A percentile compares a stretch with the other conserved stretches of the same genome.
Evolutionary conservation across 768 basidiomycete genomes (phyloP).

Genomic region (Auriscalpium vulgare): DNA sequence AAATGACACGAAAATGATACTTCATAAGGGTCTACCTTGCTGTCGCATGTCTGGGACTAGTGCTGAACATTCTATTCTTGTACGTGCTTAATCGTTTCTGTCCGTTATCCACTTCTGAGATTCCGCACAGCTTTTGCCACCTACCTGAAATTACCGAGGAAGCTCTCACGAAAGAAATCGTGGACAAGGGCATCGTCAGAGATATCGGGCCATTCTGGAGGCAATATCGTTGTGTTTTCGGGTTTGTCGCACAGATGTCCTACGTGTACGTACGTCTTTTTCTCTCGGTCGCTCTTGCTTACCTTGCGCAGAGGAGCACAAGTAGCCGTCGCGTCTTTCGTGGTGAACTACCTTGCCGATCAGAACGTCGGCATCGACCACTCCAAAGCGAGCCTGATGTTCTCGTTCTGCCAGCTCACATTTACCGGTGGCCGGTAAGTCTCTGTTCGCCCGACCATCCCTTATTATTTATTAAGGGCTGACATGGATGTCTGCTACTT

Average conservation of each 20-base stretch:
- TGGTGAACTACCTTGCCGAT: conserved; percentile 63
- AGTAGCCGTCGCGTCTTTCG: conserved; percentile 58
- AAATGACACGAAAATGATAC: neutral
- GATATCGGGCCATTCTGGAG: conserved; percentile 54
- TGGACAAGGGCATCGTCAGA: conserved; percentile 29
- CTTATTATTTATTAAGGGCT: too few species aligned
- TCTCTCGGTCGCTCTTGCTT: neutral
- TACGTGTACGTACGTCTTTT: conserved; percentile 40
- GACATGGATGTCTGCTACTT: neutral
- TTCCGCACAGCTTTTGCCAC: conserved; percentile 41
- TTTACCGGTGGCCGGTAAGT: conserved; percentile 53
- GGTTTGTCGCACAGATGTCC: conserved; percentile 63
- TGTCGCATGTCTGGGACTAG: conserved; percentile 52
- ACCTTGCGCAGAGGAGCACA: conserved; percentile 42
- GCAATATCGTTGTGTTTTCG: conserved; percentile 65
- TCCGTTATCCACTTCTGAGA: neutral
- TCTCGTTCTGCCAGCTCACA: conserved; percentile 67
- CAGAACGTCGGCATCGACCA: conserved; percentile 47
- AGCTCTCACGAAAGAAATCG: conserved; percentile 44
- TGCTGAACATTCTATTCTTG: conserved; percentile 60
- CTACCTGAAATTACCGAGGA: conserved; percentile 69
- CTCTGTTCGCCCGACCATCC: too few species aligned
- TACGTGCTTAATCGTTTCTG: conserved; percentile 24
- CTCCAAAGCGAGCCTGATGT: conserved; percentile 50
- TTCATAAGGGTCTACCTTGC: conserved; percentile 51